Percentiles rank a stretch among this genome's conserved stretches.
These are phyloP conservation scores for Trypanosoma vivax DNA, from an alignment of 208 protist genomes.

Conservation along the genomic window DNA sequence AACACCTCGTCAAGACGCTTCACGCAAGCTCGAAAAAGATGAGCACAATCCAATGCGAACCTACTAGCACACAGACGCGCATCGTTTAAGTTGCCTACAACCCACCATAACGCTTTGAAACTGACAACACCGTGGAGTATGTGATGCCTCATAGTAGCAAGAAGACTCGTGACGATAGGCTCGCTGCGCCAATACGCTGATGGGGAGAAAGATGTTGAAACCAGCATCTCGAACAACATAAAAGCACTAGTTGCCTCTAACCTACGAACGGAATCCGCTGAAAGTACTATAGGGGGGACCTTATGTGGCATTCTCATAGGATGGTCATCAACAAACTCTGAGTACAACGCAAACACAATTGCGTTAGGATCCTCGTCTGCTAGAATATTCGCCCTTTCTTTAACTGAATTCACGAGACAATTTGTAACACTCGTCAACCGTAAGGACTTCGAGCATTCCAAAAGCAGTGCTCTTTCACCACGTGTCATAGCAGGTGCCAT, in stretches of 20 bases:
- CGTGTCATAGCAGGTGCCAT: slow-evolving; percentile 58
- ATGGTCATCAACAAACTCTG: slow-evolving; percentile 6
- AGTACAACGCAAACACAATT: slow-evolving; percentile 18
- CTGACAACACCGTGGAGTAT: slow-evolving; percentile 20
- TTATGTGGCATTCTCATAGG: not conserved
- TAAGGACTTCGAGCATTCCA: slow-evolving; percentile 27
- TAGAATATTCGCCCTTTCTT: not conserved
- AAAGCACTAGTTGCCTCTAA: slow-evolving; percentile 8
- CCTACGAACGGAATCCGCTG: slow-evolving; percentile 2
- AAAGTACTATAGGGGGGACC: not conserved
- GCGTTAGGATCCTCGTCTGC: not conserved
- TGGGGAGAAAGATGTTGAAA: slow-evolving; percentile 7
- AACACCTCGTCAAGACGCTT: slow-evolving; percentile 42
- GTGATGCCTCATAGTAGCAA: slow-evolving; percentile 10
- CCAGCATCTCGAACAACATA: slow-evolving; percentile 24
- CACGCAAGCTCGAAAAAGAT: slow-evolving; percentile 38
- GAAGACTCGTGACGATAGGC: slow-evolving; percentile 7
- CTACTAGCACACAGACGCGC: slow-evolving; percentile 2
- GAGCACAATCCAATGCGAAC: slow-evolving; percentile 9
- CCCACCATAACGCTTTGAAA: slow-evolving; percentile 38
- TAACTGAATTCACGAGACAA: not conserved
- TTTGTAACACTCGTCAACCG: slow-evolving; percentile 7
- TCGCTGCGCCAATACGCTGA: not conserved
- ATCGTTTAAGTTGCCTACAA: slow-evolving; percentile 26
- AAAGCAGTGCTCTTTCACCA: slow-evolving; percentile 35